Percentiles rank a stretch among this genome's conserved stretches.
Conservation (phyloP, 169 alveolate genomes). For the Plasmodium berghei region DNA sequence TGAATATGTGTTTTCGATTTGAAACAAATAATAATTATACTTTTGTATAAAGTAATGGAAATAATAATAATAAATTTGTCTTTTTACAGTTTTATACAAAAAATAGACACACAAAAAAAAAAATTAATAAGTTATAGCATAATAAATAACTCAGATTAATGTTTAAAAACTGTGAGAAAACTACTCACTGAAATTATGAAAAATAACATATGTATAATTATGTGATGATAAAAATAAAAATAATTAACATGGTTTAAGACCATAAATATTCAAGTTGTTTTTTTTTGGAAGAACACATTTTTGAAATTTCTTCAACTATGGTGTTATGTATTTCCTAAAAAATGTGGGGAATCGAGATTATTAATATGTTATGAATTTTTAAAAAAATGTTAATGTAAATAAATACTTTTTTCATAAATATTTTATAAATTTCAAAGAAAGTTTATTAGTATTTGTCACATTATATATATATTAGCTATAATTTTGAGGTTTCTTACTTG, state of each 20-base stretch:
- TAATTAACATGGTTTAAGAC: slow-evolving; percentile 4
- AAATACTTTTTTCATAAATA: neutral
- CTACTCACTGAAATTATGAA: too few species aligned
- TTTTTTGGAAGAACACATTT: neutral
- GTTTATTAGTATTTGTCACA: too few species aligned
- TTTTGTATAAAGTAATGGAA: too few species aligned
- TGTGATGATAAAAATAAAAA: neutral
- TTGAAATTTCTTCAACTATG: slow-evolving; percentile 23
- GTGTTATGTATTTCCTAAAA: slow-evolving; percentile 62
- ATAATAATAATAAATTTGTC: too few species aligned
- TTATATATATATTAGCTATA: too few species aligned
- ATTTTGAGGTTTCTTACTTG: slow-evolving; percentile 2
- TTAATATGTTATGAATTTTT: neutral
- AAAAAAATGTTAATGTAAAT: neutral
- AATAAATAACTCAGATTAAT: too few species aligned
- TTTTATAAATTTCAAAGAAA: too few species aligned
- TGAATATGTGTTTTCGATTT: too few species aligned
- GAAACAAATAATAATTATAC: too few species aligned
- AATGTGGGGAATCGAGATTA: neutral
- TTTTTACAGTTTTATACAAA: neutral
- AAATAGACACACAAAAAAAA: neutral
- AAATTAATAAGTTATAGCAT: too few species aligned
- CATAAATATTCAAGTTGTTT: slow-evolving; percentile 39
- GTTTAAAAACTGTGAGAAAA: too few species aligned
- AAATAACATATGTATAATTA: neutral